Evolutionary conservation across 345 rosid genomes (phyloP), one percentile per base, ranked within the genome.

Genomic region (Kernera saxatilis): DNA sequence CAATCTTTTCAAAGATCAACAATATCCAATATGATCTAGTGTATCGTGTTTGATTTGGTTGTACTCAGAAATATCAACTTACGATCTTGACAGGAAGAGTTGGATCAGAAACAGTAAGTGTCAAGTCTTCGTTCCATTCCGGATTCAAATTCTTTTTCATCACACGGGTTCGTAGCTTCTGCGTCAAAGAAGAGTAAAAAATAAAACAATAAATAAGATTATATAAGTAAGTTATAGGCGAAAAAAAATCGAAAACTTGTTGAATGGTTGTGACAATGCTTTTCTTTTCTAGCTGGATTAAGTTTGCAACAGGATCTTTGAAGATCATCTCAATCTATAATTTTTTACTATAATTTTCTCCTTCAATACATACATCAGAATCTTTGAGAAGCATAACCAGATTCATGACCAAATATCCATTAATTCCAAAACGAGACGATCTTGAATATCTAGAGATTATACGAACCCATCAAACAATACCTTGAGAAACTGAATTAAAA

Each of bases 41-140:
- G n/a, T n/a, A n/a, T n/a, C n/a, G n/a, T n/a, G n/a, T n/a, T n/a
- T n/a, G n/a, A n/a, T n/a, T n/a, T n/a, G n/a, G n/a, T n/a, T n/a
- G n/a, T n/a, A n/a, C n/a, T n/a, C n/a, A n/a, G n/a, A n/a, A n/a
- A n/a, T n/a, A n/a, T n/a, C n/a, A n/a, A n/a, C 93, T 83, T 80
- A 91, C 97, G 72, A 93, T 59, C 69, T 75, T 81, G 51, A 93
- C 8, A 1, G 97, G 91, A 52, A 84, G 82, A 66, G 8, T 67
- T 23, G 93, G 87, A 70, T 93, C 88, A 3, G 71, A 10, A 49
- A 93, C 22, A 12, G 91, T 81, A 32, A 93, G 88, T 26, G 97
- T 93, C 32, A 93, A 80, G 40, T 87, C 89, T 30, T 91, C 98
- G 33, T 93, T 81, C 97, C 97, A 91, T 71, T 85, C 87, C 2